Percentiles rank a stretch among this genome's conserved stretches.
phyloP scores from a whole-genome alignment of 164 flowering plant genomes.

The Liquidambar formosana region DNA sequence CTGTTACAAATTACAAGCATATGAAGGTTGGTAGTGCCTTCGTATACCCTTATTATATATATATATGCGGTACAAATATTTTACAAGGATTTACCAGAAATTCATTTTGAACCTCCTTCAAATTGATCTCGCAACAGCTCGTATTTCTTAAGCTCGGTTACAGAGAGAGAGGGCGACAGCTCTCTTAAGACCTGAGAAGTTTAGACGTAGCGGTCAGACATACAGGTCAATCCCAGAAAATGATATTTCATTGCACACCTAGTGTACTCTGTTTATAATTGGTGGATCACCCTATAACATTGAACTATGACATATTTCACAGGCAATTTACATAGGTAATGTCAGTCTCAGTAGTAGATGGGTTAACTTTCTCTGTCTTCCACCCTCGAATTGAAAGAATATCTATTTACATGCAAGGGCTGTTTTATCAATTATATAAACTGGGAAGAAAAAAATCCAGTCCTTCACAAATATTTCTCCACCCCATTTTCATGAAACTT shows the following conservation, averaged over 20 bases:
- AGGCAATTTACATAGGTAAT: background rate
- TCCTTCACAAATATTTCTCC: background rate
- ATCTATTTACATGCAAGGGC: too few species aligned
- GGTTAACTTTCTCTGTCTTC: too few species aligned
- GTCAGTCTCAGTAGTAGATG: too few species aligned
- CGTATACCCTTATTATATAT: background rate
- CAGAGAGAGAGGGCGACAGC: conserved; percentile 75
- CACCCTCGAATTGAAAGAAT: too few species aligned
- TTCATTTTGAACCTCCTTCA: conserved; percentile 52
- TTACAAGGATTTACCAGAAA: background rate
- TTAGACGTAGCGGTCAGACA: background rate
- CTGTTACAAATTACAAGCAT: too few species aligned
- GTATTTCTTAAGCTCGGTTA: conserved; percentile 78
- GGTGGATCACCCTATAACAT: background rate
- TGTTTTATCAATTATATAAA: too few species aligned
- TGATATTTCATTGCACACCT: background rate
- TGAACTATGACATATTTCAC: background rate
- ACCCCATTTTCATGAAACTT: background rate
- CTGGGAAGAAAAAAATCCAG: background rate
- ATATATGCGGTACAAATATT: background rate
- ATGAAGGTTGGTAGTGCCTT: background rate
- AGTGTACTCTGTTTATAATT: background rate
- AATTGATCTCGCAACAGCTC: conserved; percentile 71
- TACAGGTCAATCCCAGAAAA: background rate
- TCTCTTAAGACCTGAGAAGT: conserved; percentile 62